Percentiles rank a stretch among this genome's conserved stretches.
phyloP scores from a whole-genome alignment of 768 basidiomycete genomes.

The Tricholoma saponaceum region DNA sequence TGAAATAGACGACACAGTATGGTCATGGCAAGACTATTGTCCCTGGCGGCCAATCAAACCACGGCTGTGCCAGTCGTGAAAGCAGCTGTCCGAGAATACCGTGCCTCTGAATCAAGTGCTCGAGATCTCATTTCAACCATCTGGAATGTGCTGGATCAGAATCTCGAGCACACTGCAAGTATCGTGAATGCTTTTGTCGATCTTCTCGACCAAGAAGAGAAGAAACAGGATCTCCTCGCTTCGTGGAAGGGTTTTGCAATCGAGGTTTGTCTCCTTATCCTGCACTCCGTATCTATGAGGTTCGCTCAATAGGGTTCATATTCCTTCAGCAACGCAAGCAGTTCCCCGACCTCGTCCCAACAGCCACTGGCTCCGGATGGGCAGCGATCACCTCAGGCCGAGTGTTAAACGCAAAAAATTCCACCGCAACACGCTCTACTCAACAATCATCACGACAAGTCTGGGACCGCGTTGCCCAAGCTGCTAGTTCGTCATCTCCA shows the following conservation, averaged over 20 bases:
- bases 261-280: slow-evolving; percentile 48
- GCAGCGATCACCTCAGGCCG: slow-evolving; percentile 80
- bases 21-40: slow-evolving; percentile 60
- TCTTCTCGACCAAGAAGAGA: slow-evolving; percentile 74
- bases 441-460: slow-evolving; percentile 61
- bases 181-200: slow-evolving; percentile 73
- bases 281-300: not conserved
- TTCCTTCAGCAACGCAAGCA: slow-evolving; percentile 69
- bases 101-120: slow-evolving; percentile 70
- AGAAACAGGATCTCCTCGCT: slow-evolving; percentile 67
- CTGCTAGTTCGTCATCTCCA: slow-evolving; percentile 50
- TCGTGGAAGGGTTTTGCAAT: slow-evolving; percentile 85
- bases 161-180: slow-evolving; percentile 69
- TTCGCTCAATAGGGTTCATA: not conserved
- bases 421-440: slow-evolving; percentile 55
- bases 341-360: slow-evolving; percentile 73
- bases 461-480: slow-evolving; percentile 85
- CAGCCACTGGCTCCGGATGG: slow-evolving; percentile 58
- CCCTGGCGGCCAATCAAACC: slow-evolving; percentile 51
- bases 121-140: slow-evolving; percentile 84
- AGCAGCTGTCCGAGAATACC: slow-evolving; percentile 77
- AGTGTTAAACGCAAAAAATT: slow-evolving; percentile 79
- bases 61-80: slow-evolving; percentile 60
- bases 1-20: slow-evolving; percentile 56
- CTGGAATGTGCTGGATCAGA: slow-evolving; percentile 61